Percentiles rank a stretch among this genome's conserved stretches.
Conservation (phyloP, 2,329 filamentous ascomycete genomes). For the Metarhizium sp. region DNA sequence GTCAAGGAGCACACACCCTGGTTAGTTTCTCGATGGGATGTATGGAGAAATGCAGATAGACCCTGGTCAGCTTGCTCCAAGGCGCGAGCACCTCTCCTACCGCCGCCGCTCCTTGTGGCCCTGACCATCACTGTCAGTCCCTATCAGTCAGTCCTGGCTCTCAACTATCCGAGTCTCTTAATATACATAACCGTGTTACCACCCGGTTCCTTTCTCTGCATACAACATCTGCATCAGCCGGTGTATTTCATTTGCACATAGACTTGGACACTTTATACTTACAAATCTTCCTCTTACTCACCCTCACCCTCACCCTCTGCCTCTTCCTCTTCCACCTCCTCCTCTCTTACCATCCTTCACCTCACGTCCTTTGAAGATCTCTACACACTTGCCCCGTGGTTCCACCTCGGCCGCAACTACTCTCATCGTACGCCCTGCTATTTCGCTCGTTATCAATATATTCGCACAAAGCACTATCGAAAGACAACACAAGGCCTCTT, state of each 20-base stretch:
- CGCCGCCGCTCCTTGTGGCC: slow-evolving; percentile 1
- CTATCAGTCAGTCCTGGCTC: slow-evolving; percentile 3
- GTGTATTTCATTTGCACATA: background rate
- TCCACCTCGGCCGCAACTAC: background rate
- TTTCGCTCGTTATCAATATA: background rate
- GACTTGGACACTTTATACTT: background rate
- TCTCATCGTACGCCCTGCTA: background rate
- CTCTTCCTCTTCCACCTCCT: background rate
- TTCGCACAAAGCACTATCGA: background rate
- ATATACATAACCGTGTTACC: slow-evolving; percentile 16
- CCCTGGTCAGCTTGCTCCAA: slow-evolving; percentile 2
- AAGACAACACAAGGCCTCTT: background rate
- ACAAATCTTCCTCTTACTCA: background rate
- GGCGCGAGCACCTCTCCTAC: slow-evolving; percentile 3
- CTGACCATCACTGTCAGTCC: slow-evolving; percentile 2
- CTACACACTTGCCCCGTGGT: background rate
- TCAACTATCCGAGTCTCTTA: slow-evolving; percentile 3
- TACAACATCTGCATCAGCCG: slow-evolving; percentile 4
- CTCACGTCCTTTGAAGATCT: no score
- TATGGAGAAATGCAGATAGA: slow-evolving; percentile 7
- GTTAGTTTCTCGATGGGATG: background rate
- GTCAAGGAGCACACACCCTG: background rate
- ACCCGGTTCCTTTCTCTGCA: slow-evolving; percentile 8
- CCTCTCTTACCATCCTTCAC: no score
- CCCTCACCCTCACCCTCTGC: background rate